Evolutionary conservation across 306 rosid genomes (phyloP), one percentile per base, ranked within the genome.

Genomic region (Cicer chorassanicum): DNA sequence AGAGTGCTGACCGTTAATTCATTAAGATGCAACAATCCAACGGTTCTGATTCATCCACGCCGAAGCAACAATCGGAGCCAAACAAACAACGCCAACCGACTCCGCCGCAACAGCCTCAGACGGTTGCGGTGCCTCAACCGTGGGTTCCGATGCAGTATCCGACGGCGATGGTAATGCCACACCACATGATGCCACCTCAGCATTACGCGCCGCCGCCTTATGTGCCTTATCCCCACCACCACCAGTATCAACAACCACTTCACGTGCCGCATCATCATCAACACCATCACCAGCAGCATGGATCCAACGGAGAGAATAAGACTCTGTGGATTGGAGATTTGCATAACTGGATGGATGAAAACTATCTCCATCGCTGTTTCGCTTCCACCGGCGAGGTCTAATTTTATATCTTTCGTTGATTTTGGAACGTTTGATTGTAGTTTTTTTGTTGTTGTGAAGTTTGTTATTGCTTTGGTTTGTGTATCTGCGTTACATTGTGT

Each of bases 321-420:
- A 92, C 99, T 29, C 60, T 95, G 48, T 95, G 98, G 99, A 84
- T 92, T 80, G 99, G 99, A 0, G 99, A 95, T 87, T 90, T 95
- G 81, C 90, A 86, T 68, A 94, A 84, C 40, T 92, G 98, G 99
- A 95, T 95, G 99, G 98, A 92, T 65, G 99, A 95, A 72, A 88
- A 69, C 76, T 95, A 86, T 78, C 97, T 95, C 70, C 98, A 89
- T 74, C 81, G 71, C 70, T 95, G 99, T 77, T 95, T 95, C 70
- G 96, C 84, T 81, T 84, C 95, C 54, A 80, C 90, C 34, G 98
- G 99, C n/a, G 99, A 95, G 83, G 88, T 84, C 36, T 29, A 29
- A 29, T 29, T 29, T 29, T 29, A 29, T 29, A 29, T 29, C 36
- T 29, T 29, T 29, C 21, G 10, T 50, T 4, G 60, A 66, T 16